phyloP scores from a whole-genome alignment of 192 early-diverging fungal genomes.

The Linnemannia zychae region DNA sequence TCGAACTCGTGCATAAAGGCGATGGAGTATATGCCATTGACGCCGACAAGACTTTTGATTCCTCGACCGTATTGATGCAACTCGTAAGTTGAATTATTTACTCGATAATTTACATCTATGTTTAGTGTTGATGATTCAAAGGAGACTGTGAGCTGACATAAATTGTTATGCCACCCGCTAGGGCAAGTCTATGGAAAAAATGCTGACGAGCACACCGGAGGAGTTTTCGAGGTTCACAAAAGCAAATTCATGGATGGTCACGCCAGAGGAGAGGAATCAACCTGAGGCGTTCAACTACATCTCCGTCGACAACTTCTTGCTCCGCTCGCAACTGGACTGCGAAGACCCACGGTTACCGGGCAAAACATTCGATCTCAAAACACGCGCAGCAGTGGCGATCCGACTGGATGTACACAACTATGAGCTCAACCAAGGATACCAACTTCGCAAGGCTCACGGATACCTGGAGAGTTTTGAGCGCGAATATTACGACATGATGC shows the following conservation, averaged over 20 bases:
- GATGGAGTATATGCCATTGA: constrained; percentile 88
- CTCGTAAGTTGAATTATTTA: constrained; percentile 61
- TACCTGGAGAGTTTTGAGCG: constrained; percentile 87
- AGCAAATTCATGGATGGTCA: constrained; percentile 59
- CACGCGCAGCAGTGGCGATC: constrained; percentile 84
- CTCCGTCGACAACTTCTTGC: constrained; percentile 74
- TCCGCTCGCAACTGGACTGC: constrained; percentile 94
- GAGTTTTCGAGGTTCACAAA: constrained; percentile 82
- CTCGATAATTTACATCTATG: not conserved
- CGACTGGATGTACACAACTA: constrained; percentile 87
- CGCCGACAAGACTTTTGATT: constrained; percentile 82
- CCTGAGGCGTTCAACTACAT: constrained; percentile 82
- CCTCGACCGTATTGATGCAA: constrained; percentile 79
- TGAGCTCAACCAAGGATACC: constrained; percentile 76
- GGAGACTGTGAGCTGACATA: not conserved
- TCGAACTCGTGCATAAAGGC: constrained; percentile 74
- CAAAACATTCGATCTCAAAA: constrained; percentile 93
- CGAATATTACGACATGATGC: constrained; percentile 95
- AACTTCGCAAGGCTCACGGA: constrained; percentile 74
- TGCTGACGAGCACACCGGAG: constrained; percentile 75
- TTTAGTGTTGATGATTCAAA: too few relatives aligned
- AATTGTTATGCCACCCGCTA: constrained; percentile 12
- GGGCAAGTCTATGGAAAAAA: constrained; percentile 92
- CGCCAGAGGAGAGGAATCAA: constrained; percentile 54
- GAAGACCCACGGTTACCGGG: constrained; percentile 79